Percentiles rank a stretch among this genome's conserved stretches.
phyloP scores from a whole-genome alignment of 805 yeast species.

The Kregervanrija pseudodelftensis region DNA sequence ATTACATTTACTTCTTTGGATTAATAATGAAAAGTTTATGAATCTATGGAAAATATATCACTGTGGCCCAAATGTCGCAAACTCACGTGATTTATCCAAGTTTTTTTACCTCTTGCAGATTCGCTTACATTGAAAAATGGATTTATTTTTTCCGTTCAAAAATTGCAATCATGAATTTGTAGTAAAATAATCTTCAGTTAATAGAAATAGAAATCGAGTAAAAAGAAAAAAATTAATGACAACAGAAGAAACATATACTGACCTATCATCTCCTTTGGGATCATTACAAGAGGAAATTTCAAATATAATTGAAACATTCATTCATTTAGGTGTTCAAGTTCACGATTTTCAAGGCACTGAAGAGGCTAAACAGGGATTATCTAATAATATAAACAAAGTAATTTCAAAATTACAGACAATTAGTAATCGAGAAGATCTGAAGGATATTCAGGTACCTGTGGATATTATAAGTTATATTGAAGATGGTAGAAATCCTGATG shows the following conservation, averaged over 20 bases:
- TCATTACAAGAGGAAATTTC: conserved; percentile 35
- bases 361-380: conserved; percentile 59
- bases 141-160: no score
- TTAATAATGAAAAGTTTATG: no score
- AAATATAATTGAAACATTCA: conserved; percentile 65
- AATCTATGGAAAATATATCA: no score
- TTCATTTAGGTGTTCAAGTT: conserved; percentile 84
- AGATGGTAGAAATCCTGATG: conserved; percentile 95
- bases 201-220: no score
- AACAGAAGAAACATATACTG: conserved; percentile 21
- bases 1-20: no score
- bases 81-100: no score
- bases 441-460: conserved; percentile 52
- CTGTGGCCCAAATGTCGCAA: no score
- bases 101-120: no score
- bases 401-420: conserved; percentile 32
- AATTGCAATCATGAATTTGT: no score
- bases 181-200: no score
- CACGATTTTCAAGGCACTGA: conserved; percentile 91
- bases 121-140: no score
- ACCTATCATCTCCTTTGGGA: conserved; percentile 19
- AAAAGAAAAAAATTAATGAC: conserved; percentile 17
- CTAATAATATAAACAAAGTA: conserved; percentile 36
- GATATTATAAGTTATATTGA: conserved; percentile 91
- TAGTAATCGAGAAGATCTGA: conserved; percentile 25